These are phyloP conservation scores for Cyclotella distinguenda DNA, from an alignment of 108 stramenopile genomes.

Conservation along the genomic window DNA sequence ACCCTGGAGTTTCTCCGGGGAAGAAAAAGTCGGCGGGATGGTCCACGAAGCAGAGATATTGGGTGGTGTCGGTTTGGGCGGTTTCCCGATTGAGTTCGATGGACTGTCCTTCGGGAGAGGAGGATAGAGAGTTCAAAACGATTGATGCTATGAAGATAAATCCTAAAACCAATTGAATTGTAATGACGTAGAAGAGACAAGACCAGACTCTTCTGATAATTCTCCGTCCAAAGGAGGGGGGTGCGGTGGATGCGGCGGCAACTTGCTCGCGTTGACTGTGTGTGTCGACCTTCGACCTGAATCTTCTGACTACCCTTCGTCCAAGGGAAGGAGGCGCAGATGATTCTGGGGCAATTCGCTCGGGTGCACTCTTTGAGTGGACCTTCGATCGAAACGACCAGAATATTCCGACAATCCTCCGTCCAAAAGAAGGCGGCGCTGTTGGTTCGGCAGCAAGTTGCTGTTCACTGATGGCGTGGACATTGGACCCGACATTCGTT, in stretches of 20 bases:
- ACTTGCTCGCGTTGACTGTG: neutral
- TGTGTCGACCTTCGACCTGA: neutral
- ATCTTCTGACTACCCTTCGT: neutral
- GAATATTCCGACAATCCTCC: neutral
- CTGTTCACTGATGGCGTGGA: neutral
- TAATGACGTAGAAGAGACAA: neutral
- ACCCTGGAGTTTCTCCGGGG: constrained; percentile 7
- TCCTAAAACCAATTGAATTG: neutral
- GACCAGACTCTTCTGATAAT: neutral
- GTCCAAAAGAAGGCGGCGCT: neutral
- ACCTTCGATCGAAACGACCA: neutral
- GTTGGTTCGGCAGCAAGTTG: no score
- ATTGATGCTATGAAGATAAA: neutral
- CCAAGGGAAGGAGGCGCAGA: no score
- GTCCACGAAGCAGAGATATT: constrained; percentile 13
- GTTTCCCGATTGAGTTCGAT: neutral
- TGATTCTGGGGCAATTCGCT: no score
- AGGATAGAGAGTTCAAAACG: neutral
- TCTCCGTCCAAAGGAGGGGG: neutral
- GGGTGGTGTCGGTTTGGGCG: neutral
- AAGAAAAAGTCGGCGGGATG: constrained; percentile 18
- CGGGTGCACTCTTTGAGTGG: no score
- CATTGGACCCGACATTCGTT: neutral
- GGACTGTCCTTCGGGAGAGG: neutral
- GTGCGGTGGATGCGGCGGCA: no score